phyloP scores from a whole-genome alignment of 1,139 yeast species.

The Lipomyces yarrowii region DNA sequence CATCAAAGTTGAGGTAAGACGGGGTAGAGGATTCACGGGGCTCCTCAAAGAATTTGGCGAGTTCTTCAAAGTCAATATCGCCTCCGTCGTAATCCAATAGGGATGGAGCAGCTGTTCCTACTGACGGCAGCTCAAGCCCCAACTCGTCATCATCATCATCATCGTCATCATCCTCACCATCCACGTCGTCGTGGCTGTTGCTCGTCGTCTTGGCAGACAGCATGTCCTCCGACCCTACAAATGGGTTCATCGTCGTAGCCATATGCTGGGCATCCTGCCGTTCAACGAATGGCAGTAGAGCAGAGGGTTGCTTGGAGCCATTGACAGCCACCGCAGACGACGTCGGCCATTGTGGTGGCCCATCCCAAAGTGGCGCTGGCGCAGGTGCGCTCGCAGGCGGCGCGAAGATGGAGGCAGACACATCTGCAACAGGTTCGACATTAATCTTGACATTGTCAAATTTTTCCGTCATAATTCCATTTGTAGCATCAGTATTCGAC shows the following conservation, averaged over 20 bases:
- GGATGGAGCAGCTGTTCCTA: neutral
- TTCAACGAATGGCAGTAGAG: neutral
- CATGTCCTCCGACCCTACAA: neutral
- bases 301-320: neutral
- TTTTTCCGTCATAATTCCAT: neutral
- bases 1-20: conserved; percentile 1
- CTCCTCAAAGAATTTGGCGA: neutral
- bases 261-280: neutral
- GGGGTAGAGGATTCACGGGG: neutral
- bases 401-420: neutral
- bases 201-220: neutral
- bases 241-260: neutral
- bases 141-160: neutral
- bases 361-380: neutral
- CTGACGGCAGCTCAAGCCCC: neutral
- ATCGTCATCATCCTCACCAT: conserved; percentile 4
- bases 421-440: neutral
- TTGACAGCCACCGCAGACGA: neutral
- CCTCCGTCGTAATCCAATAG: neutral
- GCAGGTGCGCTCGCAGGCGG: neutral
- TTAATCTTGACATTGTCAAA: neutral
- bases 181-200: neutral
- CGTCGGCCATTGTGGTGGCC: neutral
- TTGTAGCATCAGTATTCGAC: neutral
- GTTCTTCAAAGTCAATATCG: neutral